These are phyloP conservation scores for Mucor saturninus DNA, from an alignment of 371 early-diverging fungal genomes.

Conservation along the genomic window DNA sequence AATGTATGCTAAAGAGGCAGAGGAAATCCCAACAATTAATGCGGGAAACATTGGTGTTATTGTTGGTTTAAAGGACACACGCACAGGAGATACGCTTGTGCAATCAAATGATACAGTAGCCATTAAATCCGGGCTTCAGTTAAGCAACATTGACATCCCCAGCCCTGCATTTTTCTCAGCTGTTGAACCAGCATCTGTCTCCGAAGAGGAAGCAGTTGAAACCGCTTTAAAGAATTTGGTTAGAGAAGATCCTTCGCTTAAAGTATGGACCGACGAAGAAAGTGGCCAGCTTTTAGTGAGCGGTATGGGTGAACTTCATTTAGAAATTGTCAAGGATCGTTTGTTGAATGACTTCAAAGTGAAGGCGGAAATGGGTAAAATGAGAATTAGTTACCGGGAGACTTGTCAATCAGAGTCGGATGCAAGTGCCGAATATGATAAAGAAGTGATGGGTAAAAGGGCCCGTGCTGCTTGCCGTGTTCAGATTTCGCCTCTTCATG, in stretches of 20 bases:
- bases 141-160: constrained; percentile 83
- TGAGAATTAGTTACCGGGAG: constrained; percentile 91
- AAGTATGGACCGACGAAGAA: constrained; percentile 76
- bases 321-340: constrained; percentile 88
- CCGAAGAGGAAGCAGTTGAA: constrained; percentile 79
- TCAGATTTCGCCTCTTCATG: constrained; percentile 51
- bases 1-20: constrained; percentile 91
- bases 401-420: constrained; percentile 55
- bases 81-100: constrained; percentile 93
- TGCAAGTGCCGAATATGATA: constrained; percentile 57
- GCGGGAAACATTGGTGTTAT: constrained; percentile 93
- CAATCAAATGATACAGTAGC: constrained; percentile 52
- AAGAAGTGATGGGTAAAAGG: constrained; percentile 76
- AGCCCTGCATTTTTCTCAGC: constrained; percentile 91
- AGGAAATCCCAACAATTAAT: constrained; percentile 77
- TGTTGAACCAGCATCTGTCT: constrained; percentile 76
- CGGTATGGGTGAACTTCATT: constrained; percentile 97
- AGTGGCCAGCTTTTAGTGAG: constrained; percentile 90
- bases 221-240: constrained; percentile 77
- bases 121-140: constrained; percentile 55
- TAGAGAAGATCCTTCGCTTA: constrained; percentile 92
- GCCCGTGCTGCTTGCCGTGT: constrained; percentile 68
- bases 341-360: constrained; percentile 81
- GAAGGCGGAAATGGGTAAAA: constrained; percentile 82
- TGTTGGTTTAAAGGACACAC: constrained; percentile 84